A percentile compares a stretch with the other conserved stretches of the same genome.
Conservation (phyloP, 139 green algal genomes). For the Closterium sp. region DNA sequence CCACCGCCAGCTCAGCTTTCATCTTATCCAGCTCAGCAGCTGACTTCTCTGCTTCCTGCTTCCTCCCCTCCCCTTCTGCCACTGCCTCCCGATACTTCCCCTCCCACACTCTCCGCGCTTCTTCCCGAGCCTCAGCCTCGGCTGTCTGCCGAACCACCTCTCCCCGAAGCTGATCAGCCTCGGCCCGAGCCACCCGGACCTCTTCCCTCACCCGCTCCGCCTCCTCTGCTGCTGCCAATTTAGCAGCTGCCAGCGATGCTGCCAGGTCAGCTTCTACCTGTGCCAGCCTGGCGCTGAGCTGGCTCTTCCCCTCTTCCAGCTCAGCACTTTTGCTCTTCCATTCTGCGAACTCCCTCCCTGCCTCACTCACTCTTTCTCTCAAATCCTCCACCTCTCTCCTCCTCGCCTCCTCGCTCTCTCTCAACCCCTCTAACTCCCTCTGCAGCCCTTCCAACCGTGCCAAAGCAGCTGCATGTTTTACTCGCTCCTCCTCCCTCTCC, state of each 20-base stretch:
- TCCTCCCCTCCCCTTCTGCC: not conserved
- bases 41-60: not conserved
- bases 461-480: not conserved
- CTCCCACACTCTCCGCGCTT: not conserved
- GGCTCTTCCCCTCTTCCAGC: not conserved
- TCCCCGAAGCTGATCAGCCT: not conserved
- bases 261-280: not conserved
- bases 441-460: not conserved
- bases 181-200: not conserved
- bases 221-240: not conserved
- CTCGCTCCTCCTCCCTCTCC: not conserved
- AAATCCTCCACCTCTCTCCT: not conserved
- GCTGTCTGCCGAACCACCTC: not conserved
- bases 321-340: not conserved
- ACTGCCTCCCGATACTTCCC: not conserved
- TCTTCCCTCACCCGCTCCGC: not conserved
- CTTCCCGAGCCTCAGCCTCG: not conserved
- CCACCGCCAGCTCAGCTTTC: not conserved
- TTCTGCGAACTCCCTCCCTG: not conserved
- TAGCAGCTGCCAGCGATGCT: not conserved
- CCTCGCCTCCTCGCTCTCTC: not conserved
- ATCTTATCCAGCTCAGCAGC: not conserved
- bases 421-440: not conserved
- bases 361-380: not conserved
- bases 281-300: not conserved